A percentile compares a stretch with the other conserved stretches of the same genome.
phyloP scores from a whole-genome alignment of 2,329 filamentous ascomycete genomes.

The Tolypocladium endophyticum region DNA sequence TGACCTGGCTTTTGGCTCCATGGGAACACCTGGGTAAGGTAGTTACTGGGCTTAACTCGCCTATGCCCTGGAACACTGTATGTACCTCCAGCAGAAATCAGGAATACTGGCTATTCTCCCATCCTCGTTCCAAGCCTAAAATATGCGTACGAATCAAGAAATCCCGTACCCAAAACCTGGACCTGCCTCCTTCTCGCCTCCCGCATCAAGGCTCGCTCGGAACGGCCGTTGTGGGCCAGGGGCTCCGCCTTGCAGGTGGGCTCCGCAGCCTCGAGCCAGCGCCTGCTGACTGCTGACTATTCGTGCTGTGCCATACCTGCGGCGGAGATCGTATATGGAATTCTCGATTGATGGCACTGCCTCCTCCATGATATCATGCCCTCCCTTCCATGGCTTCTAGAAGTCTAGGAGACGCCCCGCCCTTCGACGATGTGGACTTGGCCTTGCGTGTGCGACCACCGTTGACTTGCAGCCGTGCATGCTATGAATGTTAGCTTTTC shows the following conservation, averaged over 20 bases:
- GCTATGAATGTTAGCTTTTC: neutral
- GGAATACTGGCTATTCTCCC: neutral
- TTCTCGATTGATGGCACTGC: neutral
- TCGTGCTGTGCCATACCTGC: neutral
- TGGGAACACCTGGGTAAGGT: no score
- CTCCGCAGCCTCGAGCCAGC: neutral
- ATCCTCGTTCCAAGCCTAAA: neutral
- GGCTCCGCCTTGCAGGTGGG: neutral
- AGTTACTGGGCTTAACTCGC: no score
- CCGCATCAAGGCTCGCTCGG: neutral
- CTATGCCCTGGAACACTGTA: no score
- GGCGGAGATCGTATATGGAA: neutral
- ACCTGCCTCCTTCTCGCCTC: neutral
- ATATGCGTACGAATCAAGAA: no score
- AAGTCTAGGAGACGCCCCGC: neutral
- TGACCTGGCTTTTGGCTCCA: neutral
- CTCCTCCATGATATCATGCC: neutral
- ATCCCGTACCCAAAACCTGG: neutral
- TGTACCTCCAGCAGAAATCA: neutral
- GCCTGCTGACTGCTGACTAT: neutral
- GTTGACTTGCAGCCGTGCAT: neutral
- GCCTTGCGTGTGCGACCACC: neutral
- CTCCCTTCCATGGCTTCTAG: neutral
- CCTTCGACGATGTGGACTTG: neutral
- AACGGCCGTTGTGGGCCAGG: neutral